Conservation (phyloP, 2,329 filamentous ascomycete species). For the Alternaria tenuissima region DNA sequence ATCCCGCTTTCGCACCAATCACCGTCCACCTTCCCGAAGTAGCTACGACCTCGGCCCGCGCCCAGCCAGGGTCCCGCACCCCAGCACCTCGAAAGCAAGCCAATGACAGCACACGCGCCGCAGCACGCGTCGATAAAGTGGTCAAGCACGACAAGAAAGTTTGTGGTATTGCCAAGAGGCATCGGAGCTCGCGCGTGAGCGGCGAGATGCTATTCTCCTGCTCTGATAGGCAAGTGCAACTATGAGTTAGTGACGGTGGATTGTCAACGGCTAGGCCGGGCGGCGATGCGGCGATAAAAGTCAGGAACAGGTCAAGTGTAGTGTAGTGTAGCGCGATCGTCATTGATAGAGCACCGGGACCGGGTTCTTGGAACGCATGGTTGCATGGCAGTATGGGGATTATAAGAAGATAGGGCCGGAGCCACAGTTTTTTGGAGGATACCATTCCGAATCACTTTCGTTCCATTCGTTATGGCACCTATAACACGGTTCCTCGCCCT, state of each 20-base stretch:
- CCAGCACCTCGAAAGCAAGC: not conserved
- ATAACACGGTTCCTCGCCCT: constrained; percentile 27
- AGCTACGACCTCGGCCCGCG: constrained; percentile 13
- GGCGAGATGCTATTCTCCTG: not conserved
- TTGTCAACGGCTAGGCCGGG: not conserved
- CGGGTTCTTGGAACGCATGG: constrained; percentile 10
- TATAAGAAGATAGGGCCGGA: not conserved
- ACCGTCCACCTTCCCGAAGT: constrained; percentile 18
- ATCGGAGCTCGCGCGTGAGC: constrained; percentile 1
- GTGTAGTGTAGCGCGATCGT: constrained; percentile 1
- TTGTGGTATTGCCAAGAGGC: not conserved
- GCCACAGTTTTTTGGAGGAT: not conserved
- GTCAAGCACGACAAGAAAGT: not conserved
- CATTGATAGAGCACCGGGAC: constrained; percentile 5
- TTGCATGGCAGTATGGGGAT: not conserved
- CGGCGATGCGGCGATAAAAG: constrained; percentile 1
- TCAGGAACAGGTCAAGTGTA: constrained; percentile 10
- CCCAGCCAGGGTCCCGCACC: not conserved
- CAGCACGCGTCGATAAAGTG: constrained; percentile 3
- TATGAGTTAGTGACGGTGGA: not conserved
- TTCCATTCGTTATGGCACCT: constrained; percentile 17
- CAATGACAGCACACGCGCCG: constrained; percentile 8
- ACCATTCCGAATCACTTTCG: not conserved
- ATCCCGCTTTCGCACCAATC: constrained; percentile 7
- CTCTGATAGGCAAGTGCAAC: constrained; percentile 7